Conservation (phyloP, 2,329 filamentous ascomycete species). For the Ophiostoma montium region DNA sequence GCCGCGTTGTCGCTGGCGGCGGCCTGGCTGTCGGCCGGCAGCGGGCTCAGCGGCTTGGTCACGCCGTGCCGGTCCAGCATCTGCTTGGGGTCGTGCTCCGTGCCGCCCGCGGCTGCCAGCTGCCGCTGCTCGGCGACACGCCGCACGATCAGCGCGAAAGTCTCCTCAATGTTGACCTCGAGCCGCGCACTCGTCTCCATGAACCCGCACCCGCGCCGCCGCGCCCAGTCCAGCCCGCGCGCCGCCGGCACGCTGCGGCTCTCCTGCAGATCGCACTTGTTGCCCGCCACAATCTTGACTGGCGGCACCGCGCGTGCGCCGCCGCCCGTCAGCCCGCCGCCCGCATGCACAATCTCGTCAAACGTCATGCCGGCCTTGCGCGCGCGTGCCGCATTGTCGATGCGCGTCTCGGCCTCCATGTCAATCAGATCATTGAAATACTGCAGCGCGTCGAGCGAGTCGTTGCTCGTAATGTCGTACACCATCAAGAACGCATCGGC, state of each 20-base stretch:
- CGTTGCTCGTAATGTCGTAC: constrained; percentile 66
- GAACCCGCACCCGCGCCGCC: constrained; percentile 60
- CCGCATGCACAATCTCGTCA: background rate
- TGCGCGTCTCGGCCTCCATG: constrained; percentile 59
- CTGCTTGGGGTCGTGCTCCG: constrained; percentile 25
- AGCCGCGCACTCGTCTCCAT: constrained; percentile 80
- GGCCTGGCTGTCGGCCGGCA: constrained; percentile 22
- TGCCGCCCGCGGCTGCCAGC: constrained; percentile 33
- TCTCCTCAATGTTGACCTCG: constrained; percentile 83
- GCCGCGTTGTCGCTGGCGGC: background rate
- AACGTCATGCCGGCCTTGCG: constrained; percentile 27
- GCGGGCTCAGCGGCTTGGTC: constrained; percentile 43
- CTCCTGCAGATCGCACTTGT: constrained; percentile 71
- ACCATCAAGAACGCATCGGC: constrained; percentile 76
- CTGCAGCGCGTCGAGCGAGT: constrained; percentile 55
- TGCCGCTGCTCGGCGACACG: constrained; percentile 45
- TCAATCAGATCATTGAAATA: constrained; percentile 76
- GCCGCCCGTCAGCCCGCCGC: constrained; percentile 7
- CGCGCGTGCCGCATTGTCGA: constrained; percentile 46
- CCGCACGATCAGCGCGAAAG: constrained; percentile 57
- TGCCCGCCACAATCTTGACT: constrained; percentile 72
- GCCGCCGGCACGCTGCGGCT: constrained; percentile 54
- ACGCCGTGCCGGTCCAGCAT: constrained; percentile 36
- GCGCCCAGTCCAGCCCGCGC: constrained; percentile 63
- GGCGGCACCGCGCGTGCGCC: constrained; percentile 47